phyloP scores from a whole-genome alignment of 257 asterid species.

The Henckelia pumila region DNA sequence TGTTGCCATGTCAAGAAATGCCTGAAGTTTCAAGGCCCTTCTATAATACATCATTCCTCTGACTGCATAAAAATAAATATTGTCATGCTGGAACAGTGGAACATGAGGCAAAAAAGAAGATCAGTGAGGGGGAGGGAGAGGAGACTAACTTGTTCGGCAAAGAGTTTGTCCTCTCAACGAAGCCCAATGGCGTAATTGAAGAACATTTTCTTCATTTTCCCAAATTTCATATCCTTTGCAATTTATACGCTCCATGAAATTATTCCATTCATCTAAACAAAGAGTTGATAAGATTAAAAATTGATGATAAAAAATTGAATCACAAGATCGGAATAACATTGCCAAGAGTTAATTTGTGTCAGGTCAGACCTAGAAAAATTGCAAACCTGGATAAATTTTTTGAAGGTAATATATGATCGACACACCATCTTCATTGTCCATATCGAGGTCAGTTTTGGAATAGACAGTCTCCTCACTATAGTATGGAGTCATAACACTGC shows the following conservation, averaged over 20 bases:
- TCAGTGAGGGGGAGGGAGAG: background rate
- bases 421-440: constrained; percentile 97
- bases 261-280: constrained; percentile 90
- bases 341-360: constrained; percentile 22
- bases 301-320: constrained; percentile 12
- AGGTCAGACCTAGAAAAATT: constrained; percentile 12
- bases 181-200: constrained; percentile 98
- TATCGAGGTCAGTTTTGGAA: constrained; percentile 92
- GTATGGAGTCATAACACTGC: constrained; percentile 95
- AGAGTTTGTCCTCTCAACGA: constrained; percentile 99
- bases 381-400: constrained; percentile 87
- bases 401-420: constrained; percentile 87
- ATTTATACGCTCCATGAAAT: constrained; percentile 83
- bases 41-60: constrained; percentile 99
- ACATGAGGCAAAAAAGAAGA: constrained; percentile 18
- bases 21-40: constrained; percentile 98
- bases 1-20: constrained; percentile 95
- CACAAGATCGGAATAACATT: constrained; percentile 9
- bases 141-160: constrained; percentile 70
- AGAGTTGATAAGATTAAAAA: constrained; percentile 17
- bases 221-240: constrained; percentile 68
- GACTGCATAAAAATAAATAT: constrained; percentile 50
- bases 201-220: constrained; percentile 84
- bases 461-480: constrained; percentile 96
- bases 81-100: constrained; percentile 14